Evolutionary conservation across 2,329 filamentous ascomycete species (phyloP).

Genomic region (Triangularia setosa): DNA sequence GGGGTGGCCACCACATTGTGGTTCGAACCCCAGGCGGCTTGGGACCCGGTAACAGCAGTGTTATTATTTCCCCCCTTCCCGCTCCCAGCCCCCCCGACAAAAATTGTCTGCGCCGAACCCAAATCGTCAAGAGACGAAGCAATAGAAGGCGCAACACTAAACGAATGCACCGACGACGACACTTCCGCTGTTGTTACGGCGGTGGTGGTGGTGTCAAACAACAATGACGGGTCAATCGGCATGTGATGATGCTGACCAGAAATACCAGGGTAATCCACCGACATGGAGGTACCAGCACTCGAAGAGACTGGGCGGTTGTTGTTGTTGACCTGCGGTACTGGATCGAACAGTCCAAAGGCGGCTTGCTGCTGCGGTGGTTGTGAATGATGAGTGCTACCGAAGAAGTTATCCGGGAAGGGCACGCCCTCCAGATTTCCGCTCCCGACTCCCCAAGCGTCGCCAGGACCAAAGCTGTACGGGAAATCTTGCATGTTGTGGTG

Average conservation of each 20-base stretch:
- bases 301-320: slow-evolving; percentile 3
- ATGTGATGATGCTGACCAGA: slow-evolving; percentile 16
- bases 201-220: slow-evolving; percentile 17
- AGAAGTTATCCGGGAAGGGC: not conserved
- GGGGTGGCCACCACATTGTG: slow-evolving; percentile 1
- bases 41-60: not conserved
- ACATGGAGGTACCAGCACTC: slow-evolving; percentile 1
- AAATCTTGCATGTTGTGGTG: slow-evolving; percentile 2
- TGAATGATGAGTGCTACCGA: not conserved
- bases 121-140: slow-evolving; percentile 24
- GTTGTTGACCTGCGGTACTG: not conserved
- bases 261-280: slow-evolving; percentile 6
- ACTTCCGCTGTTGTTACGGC: slow-evolving; percentile 11
- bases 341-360: not conserved
- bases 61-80: too few relatives aligned
- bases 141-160: slow-evolving; percentile 20
- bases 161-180: slow-evolving; percentile 22
- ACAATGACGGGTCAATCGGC: slow-evolving; percentile 24
- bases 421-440: slow-evolving; percentile 2
- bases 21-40: not conserved
- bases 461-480: slow-evolving; percentile 4
- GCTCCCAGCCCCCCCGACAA: slow-evolving; percentile 11
- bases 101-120: slow-evolving; percentile 12
- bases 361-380: not conserved
- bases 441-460: slow-evolving; percentile 8